phyloP scores from a whole-genome alignment of 2,329 filamentous ascomycete genomes.

The Gaeumannomyces tritici region DNA sequence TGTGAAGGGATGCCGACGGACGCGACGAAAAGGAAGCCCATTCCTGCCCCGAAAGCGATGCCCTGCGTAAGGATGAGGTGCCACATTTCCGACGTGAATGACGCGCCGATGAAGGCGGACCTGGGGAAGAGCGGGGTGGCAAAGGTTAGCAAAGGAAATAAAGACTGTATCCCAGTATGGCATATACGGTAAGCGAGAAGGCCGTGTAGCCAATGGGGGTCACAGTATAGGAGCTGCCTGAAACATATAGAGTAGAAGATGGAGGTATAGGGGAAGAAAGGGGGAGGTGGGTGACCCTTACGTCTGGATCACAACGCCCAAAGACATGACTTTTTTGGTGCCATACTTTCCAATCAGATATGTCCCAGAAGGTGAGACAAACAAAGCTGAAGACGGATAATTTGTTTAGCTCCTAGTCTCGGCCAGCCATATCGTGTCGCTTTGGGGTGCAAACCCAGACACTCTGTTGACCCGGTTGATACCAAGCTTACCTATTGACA shows the following conservation, averaged over 20 bases:
- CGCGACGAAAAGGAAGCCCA: constrained; percentile 67
- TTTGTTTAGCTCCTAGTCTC: not conserved
- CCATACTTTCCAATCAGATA: constrained; percentile 49
- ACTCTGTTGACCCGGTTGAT: not conserved
- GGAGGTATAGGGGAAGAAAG: not conserved
- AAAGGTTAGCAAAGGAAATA: not conserved
- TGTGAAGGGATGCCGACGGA: constrained; percentile 60
- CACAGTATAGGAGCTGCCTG: too few relatives aligned
- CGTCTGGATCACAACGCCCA: constrained; percentile 56
- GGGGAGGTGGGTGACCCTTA: constrained; percentile 14
- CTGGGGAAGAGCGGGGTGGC: constrained; percentile 11
- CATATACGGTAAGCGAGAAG: too few relatives aligned
- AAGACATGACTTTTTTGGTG: constrained; percentile 52
- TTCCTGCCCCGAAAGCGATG: constrained; percentile 65
- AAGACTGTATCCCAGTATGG: not conserved
- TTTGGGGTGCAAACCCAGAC: not conserved
- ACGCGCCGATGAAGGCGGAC: constrained; percentile 57
- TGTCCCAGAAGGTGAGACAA: constrained; percentile 61
- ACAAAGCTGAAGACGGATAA: constrained; percentile 36
- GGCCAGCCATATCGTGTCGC: not conserved
- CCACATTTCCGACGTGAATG: constrained; percentile 60
- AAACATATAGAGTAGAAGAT: too few relatives aligned
- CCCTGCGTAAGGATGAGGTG: constrained; percentile 70
- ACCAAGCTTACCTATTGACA: constrained; percentile 35
- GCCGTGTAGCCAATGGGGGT: too few relatives aligned